Percentiles rank a stretch among this genome's conserved stretches.
phyloP scores from a whole-genome alignment of 768 basidiomycete species.

The Glaciozyma martinii region DNA sequence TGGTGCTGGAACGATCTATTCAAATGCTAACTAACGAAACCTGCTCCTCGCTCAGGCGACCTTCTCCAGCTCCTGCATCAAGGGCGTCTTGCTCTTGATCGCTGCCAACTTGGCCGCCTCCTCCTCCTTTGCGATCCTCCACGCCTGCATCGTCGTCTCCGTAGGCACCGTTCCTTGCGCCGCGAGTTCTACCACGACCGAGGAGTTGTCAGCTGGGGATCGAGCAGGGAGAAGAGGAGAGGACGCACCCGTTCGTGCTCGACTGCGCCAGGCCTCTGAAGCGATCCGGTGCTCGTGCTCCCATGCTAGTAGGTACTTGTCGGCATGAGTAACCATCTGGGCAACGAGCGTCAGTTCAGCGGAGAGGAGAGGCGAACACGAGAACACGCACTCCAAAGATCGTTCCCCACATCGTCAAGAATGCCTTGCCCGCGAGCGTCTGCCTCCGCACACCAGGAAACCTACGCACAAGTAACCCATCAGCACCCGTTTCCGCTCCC shows the following conservation, averaged over 20 bases:
- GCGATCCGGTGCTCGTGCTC: conserved; percentile 16
- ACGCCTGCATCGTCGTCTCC: conserved; percentile 18
- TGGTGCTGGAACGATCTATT: too few species aligned
- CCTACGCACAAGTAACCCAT: too few species aligned
- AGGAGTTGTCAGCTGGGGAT: neutral
- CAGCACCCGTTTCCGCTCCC: too few species aligned
- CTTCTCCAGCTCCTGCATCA: too few species aligned
- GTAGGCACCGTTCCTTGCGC: conserved; percentile 3
- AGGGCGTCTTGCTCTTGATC: too few species aligned
- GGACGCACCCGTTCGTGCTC: conserved; percentile 17
- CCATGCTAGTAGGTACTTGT: conserved; percentile 23
- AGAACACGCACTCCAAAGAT: conserved; percentile 6
- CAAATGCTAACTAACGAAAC: too few species aligned
- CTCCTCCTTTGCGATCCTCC: conserved; percentile 5
- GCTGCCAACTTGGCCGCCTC: too few species aligned
- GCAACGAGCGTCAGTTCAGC: neutral
- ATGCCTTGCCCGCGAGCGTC: conserved; percentile 18
- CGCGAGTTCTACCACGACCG: neutral
- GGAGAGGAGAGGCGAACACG: neutral
- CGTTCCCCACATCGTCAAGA: conserved; percentile 3
- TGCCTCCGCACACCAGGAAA: conserved; percentile 15
- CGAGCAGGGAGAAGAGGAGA: too few species aligned
- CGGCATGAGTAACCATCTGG: conserved; percentile 13
- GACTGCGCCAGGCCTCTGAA: conserved; percentile 20
- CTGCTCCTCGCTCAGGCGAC: too few species aligned